These are phyloP conservation scores for Bipolaris oryzae DNA, from an alignment of 2,329 filamentous ascomycete species.

Conservation along the genomic window DNA sequence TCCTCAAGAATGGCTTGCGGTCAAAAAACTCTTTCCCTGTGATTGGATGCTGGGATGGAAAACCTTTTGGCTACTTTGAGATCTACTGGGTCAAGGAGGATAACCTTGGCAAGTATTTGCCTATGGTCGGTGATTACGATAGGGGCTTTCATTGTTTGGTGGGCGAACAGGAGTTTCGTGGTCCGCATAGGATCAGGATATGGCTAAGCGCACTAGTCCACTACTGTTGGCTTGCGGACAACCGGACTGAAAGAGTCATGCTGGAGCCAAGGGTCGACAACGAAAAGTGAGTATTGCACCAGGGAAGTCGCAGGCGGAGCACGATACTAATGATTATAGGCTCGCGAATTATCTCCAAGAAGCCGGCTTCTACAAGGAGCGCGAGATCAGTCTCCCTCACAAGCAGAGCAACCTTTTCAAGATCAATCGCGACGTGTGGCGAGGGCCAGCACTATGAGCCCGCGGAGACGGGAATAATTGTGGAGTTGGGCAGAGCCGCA, in stretches of 20 bases:
- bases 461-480: constrained; percentile 12
- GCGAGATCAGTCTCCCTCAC: constrained; percentile 84
- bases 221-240: constrained; percentile 77
- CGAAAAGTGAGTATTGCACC: constrained; percentile 66
- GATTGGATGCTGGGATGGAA: constrained; percentile 91
- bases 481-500: constrained; percentile 23
- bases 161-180: constrained; percentile 90
- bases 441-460: constrained; percentile 37
- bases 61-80: constrained; percentile 97
- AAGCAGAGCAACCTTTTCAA: constrained; percentile 90
- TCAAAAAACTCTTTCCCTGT: constrained; percentile 83
- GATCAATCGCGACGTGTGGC: constrained; percentile 78
- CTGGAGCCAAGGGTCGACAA: constrained; percentile 94
- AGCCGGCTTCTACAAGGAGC: constrained; percentile 83
- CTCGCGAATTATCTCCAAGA: constrained; percentile 73
- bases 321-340: constrained; percentile 51
- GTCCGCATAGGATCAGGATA: constrained; percentile 72
- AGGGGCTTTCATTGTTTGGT: constrained; percentile 87
- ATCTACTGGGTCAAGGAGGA: constrained; percentile 99
- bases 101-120: constrained; percentile 70
- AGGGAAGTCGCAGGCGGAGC: neutral
- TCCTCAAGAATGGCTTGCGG: constrained; percentile 69
- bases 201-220: constrained; percentile 92
- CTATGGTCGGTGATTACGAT: constrained; percentile 77
- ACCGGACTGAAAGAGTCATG: constrained; percentile 80